A percentile compares a stretch with the other conserved stretches of the same genome.
These are phyloP conservation scores for Ganoderma sinense DNA, from an alignment of 1,284 basidiomycete species.

Conservation along the genomic window DNA sequence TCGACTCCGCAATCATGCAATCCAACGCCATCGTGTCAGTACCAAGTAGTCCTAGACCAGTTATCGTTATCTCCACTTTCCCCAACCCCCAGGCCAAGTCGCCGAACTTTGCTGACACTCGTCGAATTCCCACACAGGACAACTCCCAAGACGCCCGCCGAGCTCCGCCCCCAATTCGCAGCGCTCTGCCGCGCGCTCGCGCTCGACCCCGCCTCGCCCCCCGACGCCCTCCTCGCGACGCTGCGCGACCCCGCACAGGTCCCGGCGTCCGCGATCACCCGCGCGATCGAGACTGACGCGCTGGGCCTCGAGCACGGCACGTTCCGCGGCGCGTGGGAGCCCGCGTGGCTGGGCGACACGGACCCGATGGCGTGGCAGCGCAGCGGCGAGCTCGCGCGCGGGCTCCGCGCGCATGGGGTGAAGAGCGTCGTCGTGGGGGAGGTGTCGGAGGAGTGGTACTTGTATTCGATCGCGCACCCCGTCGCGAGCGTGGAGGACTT, in stretches of 20 bases:
- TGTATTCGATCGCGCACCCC: constrained; percentile 75
- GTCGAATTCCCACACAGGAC: constrained; percentile 37
- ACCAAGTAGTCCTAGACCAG: too few relatives aligned
- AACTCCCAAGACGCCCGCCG: constrained; percentile 62
- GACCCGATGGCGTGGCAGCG: constrained; percentile 76
- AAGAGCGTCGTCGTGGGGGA: constrained; percentile 71
- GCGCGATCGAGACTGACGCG: constrained; percentile 62
- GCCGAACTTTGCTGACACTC: not conserved
- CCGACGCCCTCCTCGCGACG: constrained; percentile 47
- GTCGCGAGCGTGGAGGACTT: constrained; percentile 57
- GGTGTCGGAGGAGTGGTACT: constrained; percentile 78
- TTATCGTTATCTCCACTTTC: constrained; percentile 11
- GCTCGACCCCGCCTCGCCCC: constrained; percentile 58
- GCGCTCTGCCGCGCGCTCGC: constrained; percentile 63
- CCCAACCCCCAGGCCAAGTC: not conserved
- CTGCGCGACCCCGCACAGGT: constrained; percentile 58
- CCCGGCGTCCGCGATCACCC: constrained; percentile 57
- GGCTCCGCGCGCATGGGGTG: constrained; percentile 64
- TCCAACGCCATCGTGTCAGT: constrained; percentile 77
- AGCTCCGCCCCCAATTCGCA: constrained; percentile 67
- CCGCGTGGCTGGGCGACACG: constrained; percentile 57
- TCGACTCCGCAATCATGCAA: constrained; percentile 69
- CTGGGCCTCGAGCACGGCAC: constrained; percentile 62
- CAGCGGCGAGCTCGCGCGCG: constrained; percentile 62
- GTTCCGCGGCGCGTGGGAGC: constrained; percentile 72